These are phyloP conservation scores for Cavenderia fasciculata DNA, from an alignment of 78 protist genomes.

Conservation along the genomic window DNA sequence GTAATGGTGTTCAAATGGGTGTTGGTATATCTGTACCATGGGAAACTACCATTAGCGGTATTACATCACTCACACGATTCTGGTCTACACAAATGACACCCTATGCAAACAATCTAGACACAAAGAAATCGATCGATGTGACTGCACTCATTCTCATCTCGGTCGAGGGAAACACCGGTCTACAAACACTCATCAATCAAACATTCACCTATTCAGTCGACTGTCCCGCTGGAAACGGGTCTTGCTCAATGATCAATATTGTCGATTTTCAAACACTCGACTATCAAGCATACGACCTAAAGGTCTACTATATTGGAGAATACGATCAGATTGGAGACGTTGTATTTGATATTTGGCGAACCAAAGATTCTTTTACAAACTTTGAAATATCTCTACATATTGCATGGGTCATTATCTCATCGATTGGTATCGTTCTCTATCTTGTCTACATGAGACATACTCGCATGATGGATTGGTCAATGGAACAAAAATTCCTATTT, in stretches of 20 bases:
- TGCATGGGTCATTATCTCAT: slow-evolving; percentile 23
- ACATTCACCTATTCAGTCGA: not conserved
- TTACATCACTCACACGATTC: slow-evolving; percentile 19
- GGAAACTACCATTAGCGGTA: not conserved
- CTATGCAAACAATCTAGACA: slow-evolving; percentile 16
- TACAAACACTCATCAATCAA: not conserved
- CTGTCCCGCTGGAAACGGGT: slow-evolving; percentile 17
- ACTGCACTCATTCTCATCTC: not conserved
- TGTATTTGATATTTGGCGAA: slow-evolving; percentile 35
- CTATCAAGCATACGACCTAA: too few species aligned
- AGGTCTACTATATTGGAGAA: not conserved
- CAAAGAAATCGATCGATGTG: not conserved
- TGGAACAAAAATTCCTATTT: slow-evolving; percentile 66
- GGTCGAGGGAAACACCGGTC: not conserved
- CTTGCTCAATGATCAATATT: slow-evolving; percentile 26
- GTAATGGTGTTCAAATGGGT: slow-evolving; percentile 40
- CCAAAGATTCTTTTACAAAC: slow-evolving; percentile 27
- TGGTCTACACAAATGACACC: slow-evolving; percentile 63
- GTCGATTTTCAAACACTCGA: slow-evolving; percentile 27
- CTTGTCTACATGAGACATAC: slow-evolving; percentile 22
- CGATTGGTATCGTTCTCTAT: slow-evolving; percentile 12
- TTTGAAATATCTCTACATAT: slow-evolving; percentile 56
- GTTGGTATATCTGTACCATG: not conserved
- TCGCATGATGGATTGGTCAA: slow-evolving; percentile 18
- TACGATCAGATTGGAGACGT: slow-evolving; percentile 27